These are phyloP conservation scores for Ophiostoma ulmi DNA, from an alignment of 2,329 filamentous ascomycete species.

Conservation along the genomic window DNA sequence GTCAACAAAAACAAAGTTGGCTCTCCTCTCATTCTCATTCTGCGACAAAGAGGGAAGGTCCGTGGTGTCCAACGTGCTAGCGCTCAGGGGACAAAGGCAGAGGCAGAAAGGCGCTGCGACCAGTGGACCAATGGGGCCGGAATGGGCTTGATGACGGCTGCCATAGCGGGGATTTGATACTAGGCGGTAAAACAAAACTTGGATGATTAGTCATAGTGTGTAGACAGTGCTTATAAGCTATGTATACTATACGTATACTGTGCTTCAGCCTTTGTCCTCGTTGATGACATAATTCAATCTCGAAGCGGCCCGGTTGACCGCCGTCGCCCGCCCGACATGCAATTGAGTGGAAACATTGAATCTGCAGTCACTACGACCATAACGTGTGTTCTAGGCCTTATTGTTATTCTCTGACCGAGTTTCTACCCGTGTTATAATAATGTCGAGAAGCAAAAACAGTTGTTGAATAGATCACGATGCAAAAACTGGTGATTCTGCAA, in stretches of 20 bases:
- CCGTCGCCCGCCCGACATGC: conserved; percentile 11
- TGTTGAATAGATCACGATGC: background rate
- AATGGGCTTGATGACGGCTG: conserved; percentile 7
- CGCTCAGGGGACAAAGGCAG: background rate
- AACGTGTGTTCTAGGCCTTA: background rate
- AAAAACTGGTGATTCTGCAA: background rate
- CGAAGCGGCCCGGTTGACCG: conserved; percentile 9
- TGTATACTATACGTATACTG: background rate
- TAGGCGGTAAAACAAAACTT: background rate
- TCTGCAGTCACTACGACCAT: background rate
- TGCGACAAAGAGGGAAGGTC: conserved; percentile 5
- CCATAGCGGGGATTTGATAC: background rate
- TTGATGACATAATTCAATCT: background rate
- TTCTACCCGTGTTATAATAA: background rate
- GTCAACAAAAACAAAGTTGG: conserved; percentile 3
- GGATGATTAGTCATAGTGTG: background rate
- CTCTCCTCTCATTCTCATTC: background rate
- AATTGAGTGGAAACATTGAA: conserved; percentile 4
- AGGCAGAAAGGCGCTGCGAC: background rate
- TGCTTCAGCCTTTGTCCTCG: background rate
- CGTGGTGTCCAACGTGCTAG: background rate
- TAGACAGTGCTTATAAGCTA: background rate
- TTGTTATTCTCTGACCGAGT: background rate
- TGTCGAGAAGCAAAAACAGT: too few relatives aligned
- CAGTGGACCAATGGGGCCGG: conserved; percentile 4